Conservation (phyloP, 768 basidiomycete species). For the Filobasidium wieringae region DNA sequence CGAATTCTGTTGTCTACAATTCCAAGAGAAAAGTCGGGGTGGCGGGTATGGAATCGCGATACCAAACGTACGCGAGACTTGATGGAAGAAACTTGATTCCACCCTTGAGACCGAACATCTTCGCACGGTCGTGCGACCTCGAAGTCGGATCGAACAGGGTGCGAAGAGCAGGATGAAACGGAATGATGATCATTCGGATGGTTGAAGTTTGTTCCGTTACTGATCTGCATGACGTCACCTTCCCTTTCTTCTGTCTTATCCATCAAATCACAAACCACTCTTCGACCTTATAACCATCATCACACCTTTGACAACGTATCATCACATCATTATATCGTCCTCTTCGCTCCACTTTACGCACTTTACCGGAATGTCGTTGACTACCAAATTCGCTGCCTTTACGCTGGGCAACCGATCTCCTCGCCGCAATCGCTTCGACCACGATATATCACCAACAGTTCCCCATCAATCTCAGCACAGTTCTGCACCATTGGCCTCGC, state of each 20-base stretch:
- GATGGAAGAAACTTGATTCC: too few species aligned
- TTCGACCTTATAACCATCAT: constrained; percentile 12
- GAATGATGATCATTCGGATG: neutral
- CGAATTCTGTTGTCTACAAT: too few species aligned
- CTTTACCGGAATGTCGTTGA: too few species aligned
- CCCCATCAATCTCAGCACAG: constrained; percentile 18
- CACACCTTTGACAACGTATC: neutral
- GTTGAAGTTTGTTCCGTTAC: neutral
- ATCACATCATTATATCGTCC: neutral
- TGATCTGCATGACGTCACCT: neutral
- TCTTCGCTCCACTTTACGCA: too few species aligned
- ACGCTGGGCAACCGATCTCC: neutral
- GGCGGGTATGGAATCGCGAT: too few species aligned
- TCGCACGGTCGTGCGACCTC: too few species aligned
- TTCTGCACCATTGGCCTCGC: constrained; percentile 27
- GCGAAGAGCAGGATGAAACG: too few species aligned
- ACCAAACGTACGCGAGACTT: too few species aligned
- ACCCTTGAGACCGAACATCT: too few species aligned
- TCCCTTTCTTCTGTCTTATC: neutral
- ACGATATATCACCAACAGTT: constrained; percentile 9
- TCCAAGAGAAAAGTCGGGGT: too few species aligned
- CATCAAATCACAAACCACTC: constrained; percentile 12
- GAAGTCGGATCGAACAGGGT: too few species aligned
- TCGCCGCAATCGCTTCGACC: neutral
- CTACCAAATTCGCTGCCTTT: neutral